phyloP scores from a whole-genome alignment of 495 filamentous ascomycete species.

The Beverwykella pulmonaria region DNA sequence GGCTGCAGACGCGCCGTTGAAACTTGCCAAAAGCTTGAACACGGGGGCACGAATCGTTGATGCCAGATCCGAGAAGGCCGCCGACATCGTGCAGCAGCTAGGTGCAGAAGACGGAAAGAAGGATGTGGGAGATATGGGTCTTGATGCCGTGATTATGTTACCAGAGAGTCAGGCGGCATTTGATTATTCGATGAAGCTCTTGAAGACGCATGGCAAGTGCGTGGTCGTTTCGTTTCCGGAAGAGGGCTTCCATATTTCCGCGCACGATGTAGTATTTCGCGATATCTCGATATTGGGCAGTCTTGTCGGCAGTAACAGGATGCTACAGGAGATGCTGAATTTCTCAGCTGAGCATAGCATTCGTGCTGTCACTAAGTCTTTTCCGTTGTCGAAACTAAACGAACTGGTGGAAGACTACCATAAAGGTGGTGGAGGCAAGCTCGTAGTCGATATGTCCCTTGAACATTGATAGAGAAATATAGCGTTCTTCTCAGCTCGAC shows the following conservation, averaged over 20 bases:
- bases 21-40: slow-evolving; percentile 21
- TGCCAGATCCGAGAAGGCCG: slow-evolving; percentile 25
- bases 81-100: slow-evolving; percentile 23
- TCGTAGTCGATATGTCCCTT: slow-evolving; percentile 48
- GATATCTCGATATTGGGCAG: slow-evolving; percentile 47
- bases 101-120: slow-evolving; percentile 41
- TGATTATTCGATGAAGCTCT: slow-evolving; percentile 48
- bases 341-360: slow-evolving; percentile 44
- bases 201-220: slow-evolving; percentile 48
- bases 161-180: slow-evolving; percentile 48
- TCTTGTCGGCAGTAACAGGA: slow-evolving; percentile 46
- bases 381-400: slow-evolving; percentile 45
- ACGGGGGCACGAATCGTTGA: slow-evolving; percentile 35
- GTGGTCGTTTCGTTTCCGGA: slow-evolving; percentile 48
- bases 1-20: slow-evolving; percentile 23
- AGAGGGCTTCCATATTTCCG: slow-evolving; percentile 46
- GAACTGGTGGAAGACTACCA: slow-evolving; percentile 51
- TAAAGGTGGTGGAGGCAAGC: slow-evolving; percentile 47
- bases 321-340: slow-evolving; percentile 45
- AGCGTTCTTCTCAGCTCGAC: slow-evolving; percentile 34
- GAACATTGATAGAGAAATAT: background rate
- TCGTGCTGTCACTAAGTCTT: slow-evolving; percentile 45
- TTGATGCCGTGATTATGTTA: slow-evolving; percentile 51
- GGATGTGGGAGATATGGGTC: slow-evolving; percentile 45
- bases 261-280: slow-evolving; percentile 48